These are phyloP conservation scores for Biscutella laevigata DNA, from an alignment of 441 rosid genomes.

Conservation along the genomic window DNA sequence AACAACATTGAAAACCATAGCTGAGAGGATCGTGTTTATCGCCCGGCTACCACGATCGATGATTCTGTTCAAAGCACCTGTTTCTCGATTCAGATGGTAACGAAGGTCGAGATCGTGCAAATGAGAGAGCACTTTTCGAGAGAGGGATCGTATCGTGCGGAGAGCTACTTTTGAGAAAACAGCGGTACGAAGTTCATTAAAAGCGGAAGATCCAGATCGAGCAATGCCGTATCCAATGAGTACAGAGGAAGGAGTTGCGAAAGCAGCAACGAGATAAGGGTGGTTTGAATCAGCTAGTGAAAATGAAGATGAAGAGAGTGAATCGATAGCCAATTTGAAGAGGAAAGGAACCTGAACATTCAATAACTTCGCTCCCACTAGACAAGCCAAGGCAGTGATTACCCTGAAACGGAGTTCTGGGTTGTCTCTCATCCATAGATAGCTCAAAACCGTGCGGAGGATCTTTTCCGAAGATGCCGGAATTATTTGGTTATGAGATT, in stretches of 20 bases:
- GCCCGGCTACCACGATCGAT: constrained; percentile 94
- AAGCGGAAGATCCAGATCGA: constrained; percentile 65
- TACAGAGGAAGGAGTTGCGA: constrained; percentile 76
- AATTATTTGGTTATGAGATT: constrained; percentile 7
- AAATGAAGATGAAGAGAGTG: constrained; percentile 53
- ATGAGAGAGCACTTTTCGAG: constrained; percentile 87
- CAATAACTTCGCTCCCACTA: constrained; percentile 72
- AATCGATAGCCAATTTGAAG: constrained; percentile 80
- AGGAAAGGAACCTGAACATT: constrained; percentile 93
- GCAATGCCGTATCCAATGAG: constrained; percentile 90
- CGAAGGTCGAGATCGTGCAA: constrained; percentile 75
- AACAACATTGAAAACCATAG: constrained; percentile 82
- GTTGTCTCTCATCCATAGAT: constrained; percentile 79
- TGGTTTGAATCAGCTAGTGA: constrained; percentile 46
- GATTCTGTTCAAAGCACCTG: constrained; percentile 75
- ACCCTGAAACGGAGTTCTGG: constrained; percentile 72
- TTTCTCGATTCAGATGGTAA: constrained; percentile 87
- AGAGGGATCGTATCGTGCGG: constrained; percentile 71
- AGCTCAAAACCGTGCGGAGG: constrained; percentile 54
- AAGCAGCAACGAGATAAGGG: constrained; percentile 46
- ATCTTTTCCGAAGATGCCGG: constrained; percentile 34
- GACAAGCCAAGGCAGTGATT: constrained; percentile 60
- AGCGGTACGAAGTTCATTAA: constrained; percentile 82
- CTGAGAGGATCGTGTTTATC: constrained; percentile 72
- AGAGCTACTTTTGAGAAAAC: constrained; percentile 85